Base-by-base conservation (phyloP, 2,329 filamentous ascomycete genomes). In the Lecanicillium sp. region DNA sequence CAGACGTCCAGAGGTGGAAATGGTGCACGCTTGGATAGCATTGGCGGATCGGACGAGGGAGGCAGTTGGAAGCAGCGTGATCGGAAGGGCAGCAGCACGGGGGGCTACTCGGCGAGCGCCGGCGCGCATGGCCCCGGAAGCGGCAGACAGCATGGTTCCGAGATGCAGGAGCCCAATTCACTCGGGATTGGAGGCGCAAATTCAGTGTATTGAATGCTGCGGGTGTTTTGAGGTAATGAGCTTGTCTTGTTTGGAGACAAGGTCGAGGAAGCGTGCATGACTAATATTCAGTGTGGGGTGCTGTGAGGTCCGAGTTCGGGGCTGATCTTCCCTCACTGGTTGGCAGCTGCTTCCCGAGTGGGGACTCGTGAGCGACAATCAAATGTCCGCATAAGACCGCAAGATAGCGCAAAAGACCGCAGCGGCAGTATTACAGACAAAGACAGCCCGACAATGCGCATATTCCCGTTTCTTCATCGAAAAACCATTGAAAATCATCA, bases 31-130 rank as follows among this genome's bases (percentile, higher is more conserved):
- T n/a, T 21, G 27, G 21, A 30, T 2, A 10, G 12, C 24, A 27
- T 19, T 27, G 35, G 33, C 8, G 9, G 15, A 35, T 17, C n/a
- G n/a, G 35, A 21, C 26, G 14, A 35, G 19, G 14, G 44, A 33
- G 10, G 30, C 41, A 9, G 6, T 44, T 10, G 8, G 17, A 14
- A 36, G 2, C 20, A 36, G 36, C 21, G 27, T 33, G 36, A 23
- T 23, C 7, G 29, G 29, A 11, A 29, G 12, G 21, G 32, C 27
- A 30, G 32, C 24, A 3, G 42, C 35, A 7, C 27, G 36, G 12
- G 44, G 44, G n/a, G 44, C 44, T 15, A 33, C 20, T 8, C 44
- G 44, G 17, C 44, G 44, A 11, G 46, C 46, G 32, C 40, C 38
- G 17, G 30, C 23, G 38, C 46, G 39, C 37, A 49, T 19, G 29